Evolutionary conservation across 2,329 filamentous ascomycete species (phyloP).

Genomic region (Aaosphaeria pasadenensis): DNA sequence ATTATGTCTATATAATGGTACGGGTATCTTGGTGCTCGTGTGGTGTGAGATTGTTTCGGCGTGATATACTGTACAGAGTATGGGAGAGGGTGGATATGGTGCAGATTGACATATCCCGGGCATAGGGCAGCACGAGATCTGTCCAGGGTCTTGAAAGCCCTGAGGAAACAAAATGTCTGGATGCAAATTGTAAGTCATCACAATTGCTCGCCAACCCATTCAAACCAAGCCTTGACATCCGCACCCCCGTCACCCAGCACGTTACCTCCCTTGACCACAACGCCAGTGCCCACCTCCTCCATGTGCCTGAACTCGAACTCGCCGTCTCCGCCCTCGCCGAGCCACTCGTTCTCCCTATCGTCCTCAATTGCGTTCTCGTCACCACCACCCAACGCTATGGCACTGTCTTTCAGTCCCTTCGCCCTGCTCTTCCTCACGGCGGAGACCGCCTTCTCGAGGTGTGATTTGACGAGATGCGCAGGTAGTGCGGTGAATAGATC

Average conservation of each 20-base stretch:
- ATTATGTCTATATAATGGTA: too few species aligned
- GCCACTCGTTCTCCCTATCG: conserved; percentile 67
- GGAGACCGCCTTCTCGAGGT: conserved; percentile 77
- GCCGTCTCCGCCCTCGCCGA: conserved; percentile 76
- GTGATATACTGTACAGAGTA: too few species aligned
- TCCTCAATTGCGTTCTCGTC: conserved; percentile 56
- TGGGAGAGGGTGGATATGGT: too few species aligned
- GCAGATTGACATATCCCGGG: too few species aligned
- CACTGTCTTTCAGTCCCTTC: conserved; percentile 79
- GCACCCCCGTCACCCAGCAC: conserved; percentile 60
- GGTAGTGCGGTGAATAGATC: conserved; percentile 94
- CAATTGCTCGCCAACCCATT: conserved; percentile 78
- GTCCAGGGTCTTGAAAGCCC: too few species aligned
- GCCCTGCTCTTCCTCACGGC: conserved; percentile 70
- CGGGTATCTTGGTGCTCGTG: too few species aligned
- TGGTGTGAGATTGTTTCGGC: too few species aligned
- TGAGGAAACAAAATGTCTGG: too few species aligned
- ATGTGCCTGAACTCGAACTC: conserved; percentile 79
- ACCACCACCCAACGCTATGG: conserved; percentile 61
- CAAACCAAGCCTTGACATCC: conserved; percentile 83
- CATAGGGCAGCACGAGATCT: too few species aligned
- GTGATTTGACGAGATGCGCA: conserved; percentile 67
- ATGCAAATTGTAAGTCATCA: conserved; percentile 32
- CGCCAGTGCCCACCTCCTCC: conserved; percentile 75
- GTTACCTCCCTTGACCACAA: conserved; percentile 76